These are phyloP conservation scores for Paecilomyces variotii DNA, from an alignment of 2,329 filamentous ascomycete species.

Conservation along the genomic window DNA sequence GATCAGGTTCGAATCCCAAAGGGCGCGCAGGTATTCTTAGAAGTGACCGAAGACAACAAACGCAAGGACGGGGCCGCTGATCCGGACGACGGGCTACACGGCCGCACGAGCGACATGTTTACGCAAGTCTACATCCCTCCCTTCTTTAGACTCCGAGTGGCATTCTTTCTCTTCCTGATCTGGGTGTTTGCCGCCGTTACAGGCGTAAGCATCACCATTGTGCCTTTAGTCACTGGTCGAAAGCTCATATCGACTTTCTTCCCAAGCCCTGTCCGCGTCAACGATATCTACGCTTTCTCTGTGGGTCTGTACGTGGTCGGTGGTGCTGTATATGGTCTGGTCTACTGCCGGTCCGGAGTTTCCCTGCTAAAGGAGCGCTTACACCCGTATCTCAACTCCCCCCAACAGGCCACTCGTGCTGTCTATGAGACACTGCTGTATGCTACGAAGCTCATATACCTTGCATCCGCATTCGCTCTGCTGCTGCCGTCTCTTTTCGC, in stretches of 20 bases:
- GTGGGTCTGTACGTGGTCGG: constrained; percentile 79
- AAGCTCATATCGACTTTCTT: constrained; percentile 66
- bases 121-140: constrained; percentile 75
- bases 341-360: constrained; percentile 36
- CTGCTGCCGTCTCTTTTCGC: constrained; percentile 75
- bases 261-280: constrained; percentile 64
- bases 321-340: constrained; percentile 53
- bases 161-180: constrained; percentile 77
- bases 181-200: constrained; percentile 90
- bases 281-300: constrained; percentile 95
- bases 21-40: constrained; percentile 69
- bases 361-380: constrained; percentile 15
- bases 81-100: constrained; percentile 50
- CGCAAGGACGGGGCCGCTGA: constrained; percentile 53
- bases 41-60: constrained; percentile 60
- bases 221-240: constrained; percentile 79
- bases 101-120: constrained; percentile 54
- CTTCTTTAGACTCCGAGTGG: constrained; percentile 70
- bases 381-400: constrained; percentile 21
- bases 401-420: constrained; percentile 18
- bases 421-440: constrained; percentile 18
- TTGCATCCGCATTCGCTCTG: constrained; percentile 66
- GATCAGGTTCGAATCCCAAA: constrained; percentile 94
- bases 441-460: constrained; percentile 57
- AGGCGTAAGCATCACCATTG: constrained; percentile 74